phyloP scores from a whole-genome alignment of 139 green algal genomes.

The Auxenochlorella pyrenoidosa region DNA sequence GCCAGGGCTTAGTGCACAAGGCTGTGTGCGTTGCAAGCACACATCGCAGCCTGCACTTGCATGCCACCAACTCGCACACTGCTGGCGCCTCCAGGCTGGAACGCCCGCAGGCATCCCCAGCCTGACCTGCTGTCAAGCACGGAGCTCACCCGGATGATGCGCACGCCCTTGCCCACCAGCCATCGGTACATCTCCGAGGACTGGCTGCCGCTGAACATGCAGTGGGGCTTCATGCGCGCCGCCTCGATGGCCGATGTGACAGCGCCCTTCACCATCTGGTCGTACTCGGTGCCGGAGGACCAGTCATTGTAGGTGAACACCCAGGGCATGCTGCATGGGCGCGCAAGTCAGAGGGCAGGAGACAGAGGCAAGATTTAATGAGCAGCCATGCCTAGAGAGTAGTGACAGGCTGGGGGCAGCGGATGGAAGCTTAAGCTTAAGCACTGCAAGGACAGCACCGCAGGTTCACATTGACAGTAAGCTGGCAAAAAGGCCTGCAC shows the following conservation, averaged over 20 bases:
- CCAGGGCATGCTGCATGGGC: constrained; percentile 16
- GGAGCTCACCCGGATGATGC: constrained; percentile 22
- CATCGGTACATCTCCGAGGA: constrained; percentile 4
- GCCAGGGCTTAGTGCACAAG: too few relatives aligned
- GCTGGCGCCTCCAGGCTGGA: neutral
- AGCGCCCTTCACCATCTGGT: constrained; percentile 24
- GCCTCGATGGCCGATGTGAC: constrained; percentile 1
- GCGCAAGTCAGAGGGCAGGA: neutral
- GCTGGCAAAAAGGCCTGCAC: too few relatives aligned
- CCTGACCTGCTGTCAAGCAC: too few relatives aligned
- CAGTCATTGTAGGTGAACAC: constrained; percentile 32
- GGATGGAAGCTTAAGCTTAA: too few relatives aligned
- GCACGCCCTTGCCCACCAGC: constrained; percentile 13
- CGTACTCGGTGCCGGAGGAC: constrained; percentile 23
- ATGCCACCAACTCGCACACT: too few relatives aligned
- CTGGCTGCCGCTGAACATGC: constrained; percentile 21
- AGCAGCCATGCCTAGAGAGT: neutral
- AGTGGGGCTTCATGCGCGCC: constrained; percentile 20
- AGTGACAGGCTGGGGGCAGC: too few relatives aligned
- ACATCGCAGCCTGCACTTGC: too few relatives aligned
- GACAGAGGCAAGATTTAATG: neutral
- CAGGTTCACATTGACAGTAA: too few relatives aligned
- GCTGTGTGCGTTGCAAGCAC: too few relatives aligned
- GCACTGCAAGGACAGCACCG: too few relatives aligned
- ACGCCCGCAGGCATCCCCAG: too few relatives aligned